Evolutionary conservation across 345 rosid species (phyloP).

Genomic region (Moricandia moricandioides): DNA sequence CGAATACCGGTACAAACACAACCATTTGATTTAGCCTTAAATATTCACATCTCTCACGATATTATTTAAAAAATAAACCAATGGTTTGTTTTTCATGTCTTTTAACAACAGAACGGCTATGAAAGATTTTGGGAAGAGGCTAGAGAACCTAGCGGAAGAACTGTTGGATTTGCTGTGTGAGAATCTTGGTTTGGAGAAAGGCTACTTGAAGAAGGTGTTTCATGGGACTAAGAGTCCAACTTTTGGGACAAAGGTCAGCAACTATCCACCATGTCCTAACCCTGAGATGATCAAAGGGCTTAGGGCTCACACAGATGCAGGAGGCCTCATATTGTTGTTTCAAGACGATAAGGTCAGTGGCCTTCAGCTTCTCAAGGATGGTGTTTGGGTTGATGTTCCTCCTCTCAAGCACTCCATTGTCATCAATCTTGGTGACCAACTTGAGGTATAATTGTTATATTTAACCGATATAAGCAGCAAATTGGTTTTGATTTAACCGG

Average conservation of each 20-base stretch:
- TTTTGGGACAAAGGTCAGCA: conserved; percentile 85
- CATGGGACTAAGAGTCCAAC: conserved; percentile 70
- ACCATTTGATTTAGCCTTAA: background rate
- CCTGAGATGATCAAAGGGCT: conserved; percentile 89
- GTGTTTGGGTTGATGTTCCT: conserved; percentile 78
- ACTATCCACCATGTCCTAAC: conserved; percentile 91
- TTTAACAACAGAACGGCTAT: conserved; percentile 47
- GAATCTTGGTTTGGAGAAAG: conserved; percentile 78
- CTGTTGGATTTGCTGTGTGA: conserved; percentile 62
- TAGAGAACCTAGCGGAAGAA: conserved; percentile 67
- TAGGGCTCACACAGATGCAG: conserved; percentile 95
- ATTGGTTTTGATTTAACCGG: conserved; percentile 2
- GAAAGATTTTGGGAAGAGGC: conserved; percentile 53
- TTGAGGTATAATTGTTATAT: conserved; percentile 55
- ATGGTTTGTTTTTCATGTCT: background rate
- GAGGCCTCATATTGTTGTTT: conserved; percentile 80
- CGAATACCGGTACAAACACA: conserved; percentile 44
- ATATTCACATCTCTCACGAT: background rate
- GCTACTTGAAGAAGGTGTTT: conserved; percentile 68
- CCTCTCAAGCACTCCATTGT: conserved; percentile 81
- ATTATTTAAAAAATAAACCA: background rate
- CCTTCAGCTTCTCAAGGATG: conserved; percentile 91
- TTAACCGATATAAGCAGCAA: background rate
- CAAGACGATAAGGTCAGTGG: conserved; percentile 94
- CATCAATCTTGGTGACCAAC: conserved; percentile 91